Base-by-base conservation (phyloP, 176 grass and related monocot species). In the Raddia guianensis region DNA sequence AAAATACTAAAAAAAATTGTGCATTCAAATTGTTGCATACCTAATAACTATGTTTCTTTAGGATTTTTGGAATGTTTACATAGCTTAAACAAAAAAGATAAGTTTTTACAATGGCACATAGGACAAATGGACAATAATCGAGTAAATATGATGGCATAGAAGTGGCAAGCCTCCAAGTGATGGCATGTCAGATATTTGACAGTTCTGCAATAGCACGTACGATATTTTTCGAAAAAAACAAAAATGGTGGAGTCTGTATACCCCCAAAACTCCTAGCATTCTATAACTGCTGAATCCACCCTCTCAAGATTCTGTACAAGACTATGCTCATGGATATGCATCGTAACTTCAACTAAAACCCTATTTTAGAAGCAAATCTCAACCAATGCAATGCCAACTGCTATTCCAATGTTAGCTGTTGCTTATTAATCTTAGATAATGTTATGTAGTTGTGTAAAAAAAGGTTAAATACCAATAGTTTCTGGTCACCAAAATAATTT, bases 351-450 rank as follows among this genome's bases (percentile, higher is more conserved):
- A 81, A 13, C 14, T 1, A 34, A 72, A 72, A 60, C 16, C 7
- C 12, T 58, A 57, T 0, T 66, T 73, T 33, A 73, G 6, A 85
- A 58, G 16, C 42, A 80, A 86, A 86, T 43, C 32, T 58, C n/a
- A 37, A n/a, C 45, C 42, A 67, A 67, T 80, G 18, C 13, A 68
- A 68, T 8, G 40, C 13, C 19, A 81, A 53, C 1, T 76, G 5
- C 4, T 19, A 69, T 64, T 21, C 75, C 44, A 19, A 45, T 50
- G 66, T 16, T 27, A 78, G 52, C 49, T 59, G 35, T 32, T 59
- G 34, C 18, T 60, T 73, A 67, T 58, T 58, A 9, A 54, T 42
- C 47, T 75, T 66, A 60, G 33, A 82, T 18, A 15, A 65, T 72
- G 54, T 55, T 65, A 49, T 79, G 42, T 42, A 82, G 9, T 73